Percentiles rank a stretch among this genome's conserved stretches.
phyloP scores from a whole-genome alignment of 2,329 filamentous ascomycete genomes.

The Aspergillus tanneri region DNA sequence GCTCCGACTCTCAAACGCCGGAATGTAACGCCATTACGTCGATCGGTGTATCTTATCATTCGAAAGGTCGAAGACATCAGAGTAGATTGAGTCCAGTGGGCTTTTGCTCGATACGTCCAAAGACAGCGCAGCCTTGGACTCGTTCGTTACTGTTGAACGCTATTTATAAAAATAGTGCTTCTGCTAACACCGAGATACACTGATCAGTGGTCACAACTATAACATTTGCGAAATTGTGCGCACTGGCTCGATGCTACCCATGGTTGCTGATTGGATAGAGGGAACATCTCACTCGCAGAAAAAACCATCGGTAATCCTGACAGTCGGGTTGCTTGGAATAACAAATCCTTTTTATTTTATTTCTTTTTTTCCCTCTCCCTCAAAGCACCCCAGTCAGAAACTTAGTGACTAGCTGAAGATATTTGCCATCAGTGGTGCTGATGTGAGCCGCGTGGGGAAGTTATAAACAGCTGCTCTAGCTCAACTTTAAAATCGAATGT shows the following conservation, averaged over 20 bases:
- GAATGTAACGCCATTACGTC: neutral
- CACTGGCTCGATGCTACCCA: slow-evolving; percentile 8
- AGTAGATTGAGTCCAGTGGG: neutral
- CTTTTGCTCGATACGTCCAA: neutral
- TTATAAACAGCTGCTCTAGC: slow-evolving; percentile 6
- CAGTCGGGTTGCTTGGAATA: neutral
- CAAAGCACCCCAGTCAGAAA: no score
- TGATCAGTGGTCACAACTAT: slow-evolving; percentile 10
- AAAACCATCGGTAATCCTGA: slow-evolving; percentile 3
- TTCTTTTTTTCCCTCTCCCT: no score
- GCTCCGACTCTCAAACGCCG: no score
- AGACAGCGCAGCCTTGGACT: neutral
- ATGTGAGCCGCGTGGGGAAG: slow-evolving; percentile 3
- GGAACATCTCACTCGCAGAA: slow-evolving; percentile 19
- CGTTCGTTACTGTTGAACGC: slow-evolving; percentile 4
- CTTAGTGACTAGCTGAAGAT: no score
- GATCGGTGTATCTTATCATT: no score
- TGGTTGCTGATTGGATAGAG: slow-evolving; percentile 7
- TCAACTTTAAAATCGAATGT: no score
- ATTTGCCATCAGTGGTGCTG: neutral
- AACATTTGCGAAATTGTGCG: neutral
- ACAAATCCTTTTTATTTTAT: neutral
- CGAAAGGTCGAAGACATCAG: no score
- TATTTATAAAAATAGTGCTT: slow-evolving; percentile 2
- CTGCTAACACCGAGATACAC: neutral